phyloP scores from a whole-genome alignment of 2,329 filamentous ascomycete species.

The Tetracladium maxilliforme region DNA sequence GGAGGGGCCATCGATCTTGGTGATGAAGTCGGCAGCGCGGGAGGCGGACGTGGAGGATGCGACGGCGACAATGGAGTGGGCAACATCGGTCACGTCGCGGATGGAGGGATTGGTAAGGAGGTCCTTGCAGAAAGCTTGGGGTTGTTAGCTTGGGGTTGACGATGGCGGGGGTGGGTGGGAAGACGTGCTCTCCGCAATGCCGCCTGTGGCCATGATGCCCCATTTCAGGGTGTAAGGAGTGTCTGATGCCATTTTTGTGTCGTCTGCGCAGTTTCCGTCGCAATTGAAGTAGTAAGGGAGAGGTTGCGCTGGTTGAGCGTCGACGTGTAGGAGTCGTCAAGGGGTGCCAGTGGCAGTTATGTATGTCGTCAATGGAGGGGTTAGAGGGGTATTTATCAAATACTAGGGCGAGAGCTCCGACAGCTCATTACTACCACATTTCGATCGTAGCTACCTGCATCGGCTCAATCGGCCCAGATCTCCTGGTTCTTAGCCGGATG shows the following conservation, averaged over 20 bases:
- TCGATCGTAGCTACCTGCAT: too few relatives aligned
- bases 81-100: conserved; percentile 42
- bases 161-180: neutral
- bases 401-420: too few relatives aligned
- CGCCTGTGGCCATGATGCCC: conserved; percentile 19
- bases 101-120: conserved; percentile 45
- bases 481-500: too few relatives aligned
- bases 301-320: too few relatives aligned
- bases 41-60: conserved; percentile 47
- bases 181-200: conserved; percentile 16
- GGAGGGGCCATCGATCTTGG: conserved; percentile 35
- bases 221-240: conserved; percentile 13
- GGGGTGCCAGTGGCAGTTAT: too few relatives aligned
- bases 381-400: too few relatives aligned
- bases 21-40: conserved; percentile 46
- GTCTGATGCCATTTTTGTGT: conserved; percentile 9
- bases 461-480: too few relatives aligned
- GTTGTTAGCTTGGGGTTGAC: conserved; percentile 3
- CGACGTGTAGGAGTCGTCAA: too few relatives aligned
- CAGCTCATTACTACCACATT: too few relatives aligned
- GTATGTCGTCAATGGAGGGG: too few relatives aligned
- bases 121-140: conserved; percentile 41
- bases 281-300: too few relatives aligned
- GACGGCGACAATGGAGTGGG: conserved; percentile 47
- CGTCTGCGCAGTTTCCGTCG: too few relatives aligned